Conservation (phyloP, 1,139 yeast genomes). For the Kodamaea ohmeri region DNA sequence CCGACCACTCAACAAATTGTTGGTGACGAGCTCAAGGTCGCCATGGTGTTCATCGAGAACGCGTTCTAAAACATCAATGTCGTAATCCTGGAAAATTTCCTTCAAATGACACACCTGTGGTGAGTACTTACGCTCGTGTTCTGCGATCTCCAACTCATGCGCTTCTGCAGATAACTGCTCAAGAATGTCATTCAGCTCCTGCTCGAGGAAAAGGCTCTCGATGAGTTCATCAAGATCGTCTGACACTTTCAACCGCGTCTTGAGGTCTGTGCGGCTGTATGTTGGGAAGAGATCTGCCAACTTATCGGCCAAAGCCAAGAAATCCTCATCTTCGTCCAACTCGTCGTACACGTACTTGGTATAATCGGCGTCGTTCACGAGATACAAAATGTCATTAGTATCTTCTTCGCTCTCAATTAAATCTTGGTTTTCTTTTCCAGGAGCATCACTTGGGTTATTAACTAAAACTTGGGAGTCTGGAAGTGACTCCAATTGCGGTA, state of each 20-base stretch:
- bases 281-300: conserved; percentile 31
- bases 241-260: conserved; percentile 21
- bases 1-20: conserved; percentile 14
- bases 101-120: conserved; percentile 16
- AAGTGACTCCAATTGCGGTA: too few species aligned
- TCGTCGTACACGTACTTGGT: conserved; percentile 15
- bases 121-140: conserved; percentile 9
- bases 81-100: conserved; percentile 26
- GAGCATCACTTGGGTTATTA: too few species aligned
- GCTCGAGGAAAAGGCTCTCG: conserved; percentile 22
- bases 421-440: background rate
- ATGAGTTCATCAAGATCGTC: conserved; percentile 22
- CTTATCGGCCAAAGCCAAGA: conserved; percentile 20
- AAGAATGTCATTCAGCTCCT: conserved; percentile 16
- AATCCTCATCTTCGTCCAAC: conserved; percentile 18
- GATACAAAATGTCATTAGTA: conserved; percentile 6
- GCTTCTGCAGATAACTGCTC: conserved; percentile 12
- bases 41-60: conserved; percentile 18
- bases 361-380: conserved; percentile 15
- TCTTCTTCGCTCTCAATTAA: background rate
- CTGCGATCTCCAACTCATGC: conserved; percentile 7
- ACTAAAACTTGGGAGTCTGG: too few species aligned
- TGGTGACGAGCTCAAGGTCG: conserved; percentile 18
- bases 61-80: conserved; percentile 16
- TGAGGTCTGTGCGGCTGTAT: conserved; percentile 26